Conservation (phyloP, 331 rosid genomes). For the Erythrophleum ivorense region DNA sequence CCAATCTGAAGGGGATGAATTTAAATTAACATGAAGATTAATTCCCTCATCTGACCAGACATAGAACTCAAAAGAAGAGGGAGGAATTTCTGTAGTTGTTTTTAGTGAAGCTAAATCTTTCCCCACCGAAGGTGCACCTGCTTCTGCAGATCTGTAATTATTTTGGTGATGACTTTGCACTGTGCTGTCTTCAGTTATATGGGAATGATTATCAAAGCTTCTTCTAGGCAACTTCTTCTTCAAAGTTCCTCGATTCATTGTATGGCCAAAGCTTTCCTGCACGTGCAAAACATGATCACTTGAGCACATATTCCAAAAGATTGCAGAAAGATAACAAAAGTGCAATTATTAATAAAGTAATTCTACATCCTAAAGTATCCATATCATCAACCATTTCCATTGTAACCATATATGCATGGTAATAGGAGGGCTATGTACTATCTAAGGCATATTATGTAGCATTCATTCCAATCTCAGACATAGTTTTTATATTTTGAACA, state of each 20-base stretch:
- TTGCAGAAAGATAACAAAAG: slow-evolving; percentile 24
- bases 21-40: slow-evolving; percentile 69
- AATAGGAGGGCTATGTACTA: neutral
- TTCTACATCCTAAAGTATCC: neutral
- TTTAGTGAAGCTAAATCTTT: slow-evolving; percentile 51
- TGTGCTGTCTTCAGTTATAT: slow-evolving; percentile 33
- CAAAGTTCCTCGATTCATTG: slow-evolving; percentile 31
- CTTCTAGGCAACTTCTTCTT: slow-evolving; percentile 41
- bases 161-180: slow-evolving; percentile 31
- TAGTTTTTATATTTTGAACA: slow-evolving; percentile 7
- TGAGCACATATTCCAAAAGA: slow-evolving; percentile 22
- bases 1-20: slow-evolving; percentile 76
- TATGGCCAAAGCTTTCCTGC: slow-evolving; percentile 32
- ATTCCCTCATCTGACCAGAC: slow-evolving; percentile 77
- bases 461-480: neutral
- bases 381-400: neutral
- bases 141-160: slow-evolving; percentile 39
- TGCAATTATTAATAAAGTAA: slow-evolving; percentile 5
- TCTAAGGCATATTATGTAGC: neutral
- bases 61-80: slow-evolving; percentile 62
- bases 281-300: slow-evolving; percentile 14
- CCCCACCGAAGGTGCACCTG: slow-evolving; percentile 38
- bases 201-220: slow-evolving; percentile 36
- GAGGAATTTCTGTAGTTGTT: slow-evolving; percentile 46
- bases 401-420: neutral